phyloP scores from a whole-genome alignment of 2,329 filamentous ascomycete species.

The Penicillium freii region DNA sequence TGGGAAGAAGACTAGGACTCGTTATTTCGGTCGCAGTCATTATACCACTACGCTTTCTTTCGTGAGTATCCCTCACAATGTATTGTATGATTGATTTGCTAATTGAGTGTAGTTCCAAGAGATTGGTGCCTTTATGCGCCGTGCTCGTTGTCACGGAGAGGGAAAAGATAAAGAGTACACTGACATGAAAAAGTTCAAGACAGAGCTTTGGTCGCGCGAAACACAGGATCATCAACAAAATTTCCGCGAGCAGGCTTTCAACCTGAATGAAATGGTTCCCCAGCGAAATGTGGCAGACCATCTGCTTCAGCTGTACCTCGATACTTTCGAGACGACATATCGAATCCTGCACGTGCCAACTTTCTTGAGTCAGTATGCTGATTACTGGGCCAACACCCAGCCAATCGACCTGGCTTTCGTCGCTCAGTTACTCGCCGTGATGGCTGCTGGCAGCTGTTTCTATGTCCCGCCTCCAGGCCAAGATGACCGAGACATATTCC shows the following conservation, averaged over 20 bases:
- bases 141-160: conserved; percentile 17
- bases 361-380: conserved; percentile 57
- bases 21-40: conserved; percentile 34
- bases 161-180: conserved; percentile 24
- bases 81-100: not conserved
- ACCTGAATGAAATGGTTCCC: conserved; percentile 46
- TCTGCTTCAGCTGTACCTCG: conserved; percentile 55
- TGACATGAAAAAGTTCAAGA: conserved; percentile 32
- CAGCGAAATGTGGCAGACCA: conserved; percentile 46
- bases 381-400: conserved; percentile 50
- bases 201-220: conserved; percentile 30
- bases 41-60: conserved; percentile 32
- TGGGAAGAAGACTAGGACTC: conserved; percentile 31
- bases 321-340: conserved; percentile 57
- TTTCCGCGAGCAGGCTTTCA: conserved; percentile 32
- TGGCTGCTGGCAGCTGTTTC: conserved; percentile 48
- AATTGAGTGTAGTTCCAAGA: conserved; percentile 29
- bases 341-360: conserved; percentile 59
- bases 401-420: conserved; percentile 49
- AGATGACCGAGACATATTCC: conserved; percentile 36
- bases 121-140: conserved; percentile 26
- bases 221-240: conserved; percentile 29
- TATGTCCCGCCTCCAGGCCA: conserved; percentile 20
- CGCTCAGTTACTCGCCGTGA: conserved; percentile 39
- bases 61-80: conserved; percentile 20